phyloP scores from a whole-genome alignment of 371 early-diverging fungal species.

The Encephalitozoon romaleae region DNA sequence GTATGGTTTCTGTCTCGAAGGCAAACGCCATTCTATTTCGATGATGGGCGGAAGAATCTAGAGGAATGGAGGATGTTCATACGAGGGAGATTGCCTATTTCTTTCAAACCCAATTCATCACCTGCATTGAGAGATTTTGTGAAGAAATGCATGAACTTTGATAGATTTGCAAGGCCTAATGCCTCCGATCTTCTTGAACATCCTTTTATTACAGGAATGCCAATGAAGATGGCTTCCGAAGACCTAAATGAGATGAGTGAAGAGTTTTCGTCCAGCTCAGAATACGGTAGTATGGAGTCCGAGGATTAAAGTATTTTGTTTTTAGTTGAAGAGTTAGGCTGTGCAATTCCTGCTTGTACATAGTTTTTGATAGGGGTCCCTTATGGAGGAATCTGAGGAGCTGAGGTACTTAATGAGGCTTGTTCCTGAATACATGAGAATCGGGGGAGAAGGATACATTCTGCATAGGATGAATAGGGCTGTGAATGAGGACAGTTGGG shows the following conservation, averaged over 20 bases:
- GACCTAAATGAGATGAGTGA: background rate
- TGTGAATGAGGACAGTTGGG: background rate
- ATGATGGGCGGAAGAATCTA: constrained; percentile 39
- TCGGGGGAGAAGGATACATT: constrained; percentile 7
- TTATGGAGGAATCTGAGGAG: background rate
- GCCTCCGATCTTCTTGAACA: constrained; percentile 55
- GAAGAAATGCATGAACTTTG: constrained; percentile 46
- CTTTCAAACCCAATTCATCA: constrained; percentile 44
- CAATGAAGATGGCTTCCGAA: background rate
- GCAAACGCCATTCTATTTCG: constrained; percentile 51
- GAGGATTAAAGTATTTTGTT: constrained; percentile 10
- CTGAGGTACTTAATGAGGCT: constrained; percentile 2
- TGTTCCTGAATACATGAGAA: background rate
- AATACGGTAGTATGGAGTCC: background rate
- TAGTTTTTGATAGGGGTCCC: background rate
- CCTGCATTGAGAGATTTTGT: constrained; percentile 55
- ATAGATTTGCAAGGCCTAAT: constrained; percentile 50
- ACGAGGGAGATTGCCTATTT: constrained; percentile 29
- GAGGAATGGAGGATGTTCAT: constrained; percentile 50
- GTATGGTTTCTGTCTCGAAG: constrained; percentile 48
- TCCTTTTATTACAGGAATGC: constrained; percentile 51
- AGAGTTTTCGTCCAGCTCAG: constrained; percentile 5
- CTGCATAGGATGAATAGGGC: background rate
- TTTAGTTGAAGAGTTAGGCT: background rate
- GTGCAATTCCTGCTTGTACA: background rate